Evolutionary conservation across 345 rosid species (phyloP), one percentile per base, ranked within the genome.

Genomic region (Euclidium syriacum): DNA sequence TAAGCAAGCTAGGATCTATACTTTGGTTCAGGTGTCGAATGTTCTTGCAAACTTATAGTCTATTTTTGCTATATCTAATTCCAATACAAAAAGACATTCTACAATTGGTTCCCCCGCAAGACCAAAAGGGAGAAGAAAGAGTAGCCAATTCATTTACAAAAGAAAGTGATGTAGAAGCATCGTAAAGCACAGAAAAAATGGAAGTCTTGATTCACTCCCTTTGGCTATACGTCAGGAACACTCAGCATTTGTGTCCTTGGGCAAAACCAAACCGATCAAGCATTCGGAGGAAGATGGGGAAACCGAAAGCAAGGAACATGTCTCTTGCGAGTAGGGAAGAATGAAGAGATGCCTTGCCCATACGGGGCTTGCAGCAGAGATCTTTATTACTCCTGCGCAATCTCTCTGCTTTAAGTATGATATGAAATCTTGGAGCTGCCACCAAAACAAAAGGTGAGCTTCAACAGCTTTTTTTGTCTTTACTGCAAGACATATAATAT

Each of bases 261-360:
- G 99, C 75, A 94, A 58, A 73, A 90, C 80, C 83, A 94, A 67
- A 33, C 82, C 97, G 70, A 94, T 68, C 52, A 94, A 87, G 68
- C 87, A 76, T 59, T 79, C 76, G 0, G 88, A 71, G 16, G 86
- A 44, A 49, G 63, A 27, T 1, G 86, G 87, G 6, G 78, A 41
- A 30, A 90, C 71, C 0, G 92, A 83, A 49, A 94, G 92, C 84
- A 90, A 57, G 14, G 97, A 77, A 71, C 97, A 90, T 16, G 79
- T 52, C 12, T 90, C 96, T 42, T 78, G 78, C 4, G 96, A 81
- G 79, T 80, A 75, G 0, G 99, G 90, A 62, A 94, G 90, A 67
- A 90, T 83, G 65, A 90, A 94, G 63, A 90, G 88, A 78, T 87
- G 96, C 85, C 99, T 84, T 33, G 95, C 74, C 99, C 99, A 90